Evolutionary conservation across 164 flowering plant species (phyloP), one percentile per base, ranked within the genome.

Genomic region (Piper betle): DNA sequence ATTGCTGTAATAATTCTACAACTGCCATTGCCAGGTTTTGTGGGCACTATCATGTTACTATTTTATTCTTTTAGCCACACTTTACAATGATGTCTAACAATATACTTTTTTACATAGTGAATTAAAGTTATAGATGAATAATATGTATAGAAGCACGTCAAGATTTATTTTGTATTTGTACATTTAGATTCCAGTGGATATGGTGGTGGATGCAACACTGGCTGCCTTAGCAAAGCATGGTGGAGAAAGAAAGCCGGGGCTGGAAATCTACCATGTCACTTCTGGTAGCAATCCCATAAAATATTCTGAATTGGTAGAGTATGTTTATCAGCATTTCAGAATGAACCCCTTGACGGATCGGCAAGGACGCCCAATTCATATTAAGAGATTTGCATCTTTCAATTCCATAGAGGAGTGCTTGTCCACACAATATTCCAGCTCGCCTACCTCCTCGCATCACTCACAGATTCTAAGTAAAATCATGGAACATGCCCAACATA

Each of bases 181-280:
- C 11, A 46, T 62, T 62, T 67, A 86, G 94, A 86, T 87, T 8
- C 97, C 97, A 20, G 97, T 87, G 0, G 96, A 87, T 62, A 91
- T 91, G 96, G 97, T 88, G 6, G 97, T 84, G 7, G 88, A 91
- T 59, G 91, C 93, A 48, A 91, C 79, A 10, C 58, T 91, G 64
- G 93, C 97, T 68, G 97, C 97, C 56, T 84, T 88, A 67, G 96
- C 91, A 15, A 83, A 70, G 72, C 96, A 91, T 57, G 96, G 91
- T 43, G 57, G 41, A 59, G 68, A 61, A 2, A 73, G 72, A 42
- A 81, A 80, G 62, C 72, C 83, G 9, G 91, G 77, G 12, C 9
- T 46, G 50, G 15, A 46, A 12, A 46, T 46, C 9, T 46, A 46
- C 12, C 50, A 46, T 15, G 3, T 46, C 12, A 9, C 12, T 46